These are phyloP conservation scores for Fraxinus cuspidata DNA, from an alignment of 257 asterid genomes.

Conservation along the genomic window DNA sequence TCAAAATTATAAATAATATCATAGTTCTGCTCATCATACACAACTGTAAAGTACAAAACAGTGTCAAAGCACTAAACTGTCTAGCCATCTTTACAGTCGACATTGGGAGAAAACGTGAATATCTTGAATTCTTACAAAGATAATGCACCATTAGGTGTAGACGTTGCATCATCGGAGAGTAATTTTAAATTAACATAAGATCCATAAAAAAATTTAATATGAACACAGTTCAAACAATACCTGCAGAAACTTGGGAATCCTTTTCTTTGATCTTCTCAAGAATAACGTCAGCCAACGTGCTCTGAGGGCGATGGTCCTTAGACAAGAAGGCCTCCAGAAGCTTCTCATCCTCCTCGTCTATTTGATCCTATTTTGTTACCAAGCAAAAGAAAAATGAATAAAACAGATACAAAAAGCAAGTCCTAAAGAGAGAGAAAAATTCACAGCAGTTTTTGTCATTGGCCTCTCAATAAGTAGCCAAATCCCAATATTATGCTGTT, in stretches of 20 bases:
- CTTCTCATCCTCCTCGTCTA: slow-evolving; percentile 73
- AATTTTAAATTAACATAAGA: background rate
- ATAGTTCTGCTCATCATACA: background rate
- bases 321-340: slow-evolving; percentile 71
- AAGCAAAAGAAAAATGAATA: background rate
- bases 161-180: background rate
- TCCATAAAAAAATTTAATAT: background rate
- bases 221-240: slow-evolving; percentile 33
- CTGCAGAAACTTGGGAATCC: slow-evolving; percentile 80
- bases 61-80: background rate
- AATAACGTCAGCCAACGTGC: slow-evolving; percentile 79
- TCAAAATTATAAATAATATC: background rate
- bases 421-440: background rate
- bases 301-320: slow-evolving; percentile 59
- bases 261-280: slow-evolving; percentile 67
- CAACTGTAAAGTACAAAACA: background rate
- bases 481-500: background rate
- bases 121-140: background rate
- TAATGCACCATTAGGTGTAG: background rate
- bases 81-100: background rate
- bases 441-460: background rate
- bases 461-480: background rate
- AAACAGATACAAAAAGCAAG: background rate
- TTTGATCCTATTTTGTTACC: slow-evolving; percentile 47
- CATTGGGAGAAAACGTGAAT: background rate